Evolutionary conservation across 768 basidiomycete genomes (phyloP), one percentile per base, ranked within the genome.

Genomic region (Russula lepida): DNA sequence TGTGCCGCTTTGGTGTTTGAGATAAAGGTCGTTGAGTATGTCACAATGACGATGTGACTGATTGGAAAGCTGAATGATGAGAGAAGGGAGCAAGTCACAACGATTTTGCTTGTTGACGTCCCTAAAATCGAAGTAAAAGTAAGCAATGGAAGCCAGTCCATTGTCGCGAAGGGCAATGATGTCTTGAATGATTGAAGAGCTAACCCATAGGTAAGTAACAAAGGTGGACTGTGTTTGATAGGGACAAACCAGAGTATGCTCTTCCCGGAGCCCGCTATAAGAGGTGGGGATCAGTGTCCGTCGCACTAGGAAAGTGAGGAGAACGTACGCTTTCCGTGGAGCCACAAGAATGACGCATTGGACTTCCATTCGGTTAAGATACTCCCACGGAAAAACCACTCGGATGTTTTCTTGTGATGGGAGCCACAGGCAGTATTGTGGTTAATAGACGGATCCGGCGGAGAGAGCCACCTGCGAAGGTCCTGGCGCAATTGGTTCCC

Each of bases 181-280:
- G 7, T 52, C 58, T 7, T 59, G 15, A 19, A 60, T 60, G 33
- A 60, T 43, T 2, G 53, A 4, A 23, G 54, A 60, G 25, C 59
- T 60, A 25, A 41, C 11, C 2, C n/a, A 9, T 9, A 8, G 3
- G 43, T 44, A 12, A 44, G 9, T 23, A 11, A 44, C 43, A 1
- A 11, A 44, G 9, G 8, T 11, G 15, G 54, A 49, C 6, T 8
- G 11, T 19, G 23, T 21, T 50, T 12, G 17, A 39, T 39, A 17
- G 37, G 6, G 1, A 47, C 58, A 6, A 37, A 59, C 58, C 58
- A 53, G 15, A 59, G 50, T 17, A 44, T 11, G 23, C 27, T 59
- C 49, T 59, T 59, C 7, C 58, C 58, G 15, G 58, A 53, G 4
- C 58, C 58, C 6, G 49, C 58, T 56, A n/a, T n/a, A 32, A n/a